phyloP scores from a whole-genome alignment of 129 eudicot genomes.

The Flaveria brownii region DNA sequence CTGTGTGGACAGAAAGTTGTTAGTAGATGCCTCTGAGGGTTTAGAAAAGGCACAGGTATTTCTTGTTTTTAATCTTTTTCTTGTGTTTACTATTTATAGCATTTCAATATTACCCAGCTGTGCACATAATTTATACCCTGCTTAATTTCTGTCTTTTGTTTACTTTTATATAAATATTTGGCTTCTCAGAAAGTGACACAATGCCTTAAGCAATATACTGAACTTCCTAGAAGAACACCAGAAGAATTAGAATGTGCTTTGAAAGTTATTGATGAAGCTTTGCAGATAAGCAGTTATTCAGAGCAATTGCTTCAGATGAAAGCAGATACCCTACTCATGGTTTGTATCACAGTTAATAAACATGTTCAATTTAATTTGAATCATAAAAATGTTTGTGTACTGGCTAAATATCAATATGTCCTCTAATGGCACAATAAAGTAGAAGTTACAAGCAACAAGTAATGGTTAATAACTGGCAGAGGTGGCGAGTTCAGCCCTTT shows the following conservation, averaged over 20 bases:
- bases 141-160: background rate
- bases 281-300: conserved; percentile 68
- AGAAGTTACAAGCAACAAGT: background rate
- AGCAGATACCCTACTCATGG: conserved; percentile 81
- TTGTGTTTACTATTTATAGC: background rate
- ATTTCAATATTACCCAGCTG: background rate
- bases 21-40: conserved; percentile 92
- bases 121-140: background rate
- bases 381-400: conserved; percentile 4
- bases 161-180: conserved; percentile 6
- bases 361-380: background rate
- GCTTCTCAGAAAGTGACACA: conserved; percentile 66
- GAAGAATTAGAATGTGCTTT: conserved; percentile 58
- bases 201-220: conserved; percentile 48
- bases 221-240: conserved; percentile 64
- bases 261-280: conserved; percentile 55
- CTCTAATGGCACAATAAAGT: conserved; percentile 8
- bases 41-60: conserved; percentile 80
- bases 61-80: background rate
- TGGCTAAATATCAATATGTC: conserved; percentile 10
- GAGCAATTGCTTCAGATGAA: conserved; percentile 80
- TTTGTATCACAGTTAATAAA: conserved; percentile 34
- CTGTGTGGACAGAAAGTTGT: conserved; percentile 67
- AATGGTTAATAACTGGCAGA: background rate
- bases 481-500: background rate